Percentiles rank a stretch among this genome's conserved stretches.
These are phyloP conservation scores for Maudiozyma turicensis DNA, from an alignment of 805 yeast genomes.

Conservation along the genomic window DNA sequence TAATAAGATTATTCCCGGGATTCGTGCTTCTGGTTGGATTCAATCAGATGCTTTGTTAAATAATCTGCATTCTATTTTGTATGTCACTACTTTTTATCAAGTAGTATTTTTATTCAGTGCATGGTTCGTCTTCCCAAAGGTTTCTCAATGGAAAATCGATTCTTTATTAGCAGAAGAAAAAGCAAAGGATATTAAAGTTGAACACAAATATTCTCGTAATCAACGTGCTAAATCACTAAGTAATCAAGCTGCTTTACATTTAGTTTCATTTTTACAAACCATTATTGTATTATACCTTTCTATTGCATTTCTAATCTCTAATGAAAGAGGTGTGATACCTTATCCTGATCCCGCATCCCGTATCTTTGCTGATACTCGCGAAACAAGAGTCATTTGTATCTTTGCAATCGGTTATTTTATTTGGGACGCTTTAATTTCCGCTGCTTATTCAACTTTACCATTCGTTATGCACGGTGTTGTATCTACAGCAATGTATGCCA, in stretches of 20 bases:
- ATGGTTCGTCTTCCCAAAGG: constrained; percentile 22
- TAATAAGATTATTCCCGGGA: constrained; percentile 10
- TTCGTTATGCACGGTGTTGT: constrained; percentile 63
- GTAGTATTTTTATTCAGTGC: constrained; percentile 20
- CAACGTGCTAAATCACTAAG: constrained; percentile 11
- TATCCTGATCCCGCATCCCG: constrained; percentile 17
- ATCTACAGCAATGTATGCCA: constrained; percentile 61
- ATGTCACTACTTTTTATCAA: constrained; percentile 26
- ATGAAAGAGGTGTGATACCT: constrained; percentile 3
- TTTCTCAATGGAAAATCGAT: constrained; percentile 10
- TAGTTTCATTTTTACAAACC: constrained; percentile 80
- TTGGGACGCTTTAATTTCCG: constrained; percentile 72
- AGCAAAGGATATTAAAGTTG: constrained; percentile 2
- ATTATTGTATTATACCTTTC: constrained; percentile 46
- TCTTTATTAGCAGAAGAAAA: constrained; percentile 6
- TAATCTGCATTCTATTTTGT: constrained; percentile 24
- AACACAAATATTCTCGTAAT: constrained; percentile 4
- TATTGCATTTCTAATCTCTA: constrained; percentile 9
- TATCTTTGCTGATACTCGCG: constrained; percentile 18
- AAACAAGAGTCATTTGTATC: constrained; percentile 23
- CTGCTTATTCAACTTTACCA: constrained; percentile 50
- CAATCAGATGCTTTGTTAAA: constrained; percentile 15
- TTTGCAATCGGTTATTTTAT: constrained; percentile 67
- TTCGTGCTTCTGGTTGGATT: constrained; percentile 9
- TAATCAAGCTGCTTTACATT: constrained; percentile 39